phyloP scores from a whole-genome alignment of 2,329 filamentous ascomycete species.

The Diaporthe citrichinensis region DNA sequence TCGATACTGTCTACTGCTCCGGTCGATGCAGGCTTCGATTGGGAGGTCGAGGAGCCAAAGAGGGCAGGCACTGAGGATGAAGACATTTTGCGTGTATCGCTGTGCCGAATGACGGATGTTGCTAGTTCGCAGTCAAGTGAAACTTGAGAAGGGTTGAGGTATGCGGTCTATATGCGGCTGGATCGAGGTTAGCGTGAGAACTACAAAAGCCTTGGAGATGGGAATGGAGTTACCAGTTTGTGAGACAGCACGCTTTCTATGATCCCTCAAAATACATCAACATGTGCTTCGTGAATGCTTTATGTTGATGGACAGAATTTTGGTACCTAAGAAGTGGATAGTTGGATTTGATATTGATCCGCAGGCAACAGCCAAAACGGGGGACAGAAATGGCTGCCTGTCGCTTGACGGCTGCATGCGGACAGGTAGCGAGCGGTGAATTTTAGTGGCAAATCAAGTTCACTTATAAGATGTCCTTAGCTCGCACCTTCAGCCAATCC shows the following conservation, averaged over 20 bases:
- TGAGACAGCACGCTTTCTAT: too few species aligned
- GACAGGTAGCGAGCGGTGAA: too few species aligned
- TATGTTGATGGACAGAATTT: neutral
- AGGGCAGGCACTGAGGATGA: neutral
- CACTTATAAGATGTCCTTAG: neutral
- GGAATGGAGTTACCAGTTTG: neutral
- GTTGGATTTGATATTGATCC: neutral
- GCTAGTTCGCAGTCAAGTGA: neutral
- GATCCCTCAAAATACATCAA: neutral
- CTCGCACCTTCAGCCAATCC: neutral
- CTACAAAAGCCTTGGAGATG: neutral
- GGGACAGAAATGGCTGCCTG: conserved; percentile 14
- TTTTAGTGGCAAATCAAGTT: neutral
- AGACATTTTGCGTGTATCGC: neutral
- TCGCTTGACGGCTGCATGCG: neutral
- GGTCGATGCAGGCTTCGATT: neutral
- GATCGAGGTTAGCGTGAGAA: conserved; percentile 14
- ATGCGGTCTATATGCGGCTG: neutral
- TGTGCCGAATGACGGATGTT: neutral
- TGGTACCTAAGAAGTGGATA: neutral
- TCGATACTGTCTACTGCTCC: too few species aligned
- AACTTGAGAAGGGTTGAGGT: neutral
- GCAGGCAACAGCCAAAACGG: conserved; percentile 23
- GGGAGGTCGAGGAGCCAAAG: neutral
- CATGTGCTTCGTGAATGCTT: neutral